These are phyloP conservation scores for Ettlia oleoabundans DNA, from an alignment of 139 green algal species.

Conservation along the genomic window DNA sequence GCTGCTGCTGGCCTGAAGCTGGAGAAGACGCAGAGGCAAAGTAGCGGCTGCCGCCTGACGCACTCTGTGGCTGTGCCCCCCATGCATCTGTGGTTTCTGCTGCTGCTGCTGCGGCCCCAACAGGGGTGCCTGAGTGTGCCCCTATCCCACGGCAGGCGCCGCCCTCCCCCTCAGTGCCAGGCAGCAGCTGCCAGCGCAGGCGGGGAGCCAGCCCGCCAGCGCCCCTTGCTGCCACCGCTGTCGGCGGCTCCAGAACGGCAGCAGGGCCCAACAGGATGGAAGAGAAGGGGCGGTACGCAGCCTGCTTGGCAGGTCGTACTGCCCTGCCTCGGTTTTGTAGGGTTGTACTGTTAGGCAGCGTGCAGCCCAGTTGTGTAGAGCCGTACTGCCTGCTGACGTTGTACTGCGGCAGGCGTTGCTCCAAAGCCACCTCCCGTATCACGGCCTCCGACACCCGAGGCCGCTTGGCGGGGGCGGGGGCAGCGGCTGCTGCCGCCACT, in stretches of 20 bases:
- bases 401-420: conserved; percentile 10
- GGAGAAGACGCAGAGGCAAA: not conserved
- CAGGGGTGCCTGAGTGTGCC: not conserved
- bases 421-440: not conserved
- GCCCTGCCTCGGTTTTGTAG: not conserved
- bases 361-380: not conserved
- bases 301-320: not conserved
- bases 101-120: not conserved
- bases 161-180: not conserved
- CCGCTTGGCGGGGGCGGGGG: not conserved
- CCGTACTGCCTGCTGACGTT: not conserved
- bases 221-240: not conserved
- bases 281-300: not conserved
- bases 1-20: not conserved
- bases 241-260: not conserved
- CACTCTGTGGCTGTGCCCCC: not conserved
- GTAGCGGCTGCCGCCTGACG: not conserved
- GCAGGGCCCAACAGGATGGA: conserved; percentile 24
- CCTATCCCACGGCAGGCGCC: not conserved
- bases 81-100: not conserved
- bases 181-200: conserved; percentile 3
- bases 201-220: not conserved
- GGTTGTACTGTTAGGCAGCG: too few relatives aligned
- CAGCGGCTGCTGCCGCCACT: not conserved
- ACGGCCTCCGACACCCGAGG: not conserved